These are phyloP conservation scores for Starmerella asiatica DNA, from an alignment of 805 yeast genomes.

Conservation along the genomic window DNA sequence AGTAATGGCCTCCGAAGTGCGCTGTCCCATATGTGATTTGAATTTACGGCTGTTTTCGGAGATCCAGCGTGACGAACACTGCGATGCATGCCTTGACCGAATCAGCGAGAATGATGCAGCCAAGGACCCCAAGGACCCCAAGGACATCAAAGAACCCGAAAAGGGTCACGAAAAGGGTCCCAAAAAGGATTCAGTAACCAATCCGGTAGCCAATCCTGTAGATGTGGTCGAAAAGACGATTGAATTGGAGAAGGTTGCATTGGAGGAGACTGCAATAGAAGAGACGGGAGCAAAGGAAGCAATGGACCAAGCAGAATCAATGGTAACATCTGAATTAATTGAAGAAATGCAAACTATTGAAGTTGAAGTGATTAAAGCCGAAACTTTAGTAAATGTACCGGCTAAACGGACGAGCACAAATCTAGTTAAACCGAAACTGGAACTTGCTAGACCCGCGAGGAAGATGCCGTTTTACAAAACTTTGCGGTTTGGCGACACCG, in stretches of 20 bases:
- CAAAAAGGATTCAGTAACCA: neutral
- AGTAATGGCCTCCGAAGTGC: too few relatives aligned
- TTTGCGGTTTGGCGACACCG: constrained; percentile 21
- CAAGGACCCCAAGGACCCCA: too few relatives aligned
- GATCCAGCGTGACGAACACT: constrained; percentile 24
- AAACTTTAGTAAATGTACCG: neutral
- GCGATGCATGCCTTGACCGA: constrained; percentile 21
- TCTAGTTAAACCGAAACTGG: neutral
- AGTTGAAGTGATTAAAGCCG: too few relatives aligned
- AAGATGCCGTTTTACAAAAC: constrained; percentile 26
- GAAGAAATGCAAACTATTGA: neutral
- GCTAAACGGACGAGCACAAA: neutral
- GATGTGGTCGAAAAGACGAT: too few relatives aligned
- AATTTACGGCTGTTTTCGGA: constrained; percentile 15
- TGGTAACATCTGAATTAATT: neutral
- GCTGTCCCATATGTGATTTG: constrained; percentile 21
- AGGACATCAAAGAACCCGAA: too few relatives aligned
- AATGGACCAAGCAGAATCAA: too few relatives aligned
- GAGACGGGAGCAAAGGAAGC: too few relatives aligned
- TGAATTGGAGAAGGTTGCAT: too few relatives aligned
- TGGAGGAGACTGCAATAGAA: too few relatives aligned
- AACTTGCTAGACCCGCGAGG: too few relatives aligned
- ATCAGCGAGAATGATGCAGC: too few relatives aligned
- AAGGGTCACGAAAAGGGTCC: neutral
- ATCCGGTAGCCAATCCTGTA: neutral